Base-by-base conservation (phyloP, 176 grass and related monocot species). In the Triticum dicoccoides region DNA sequence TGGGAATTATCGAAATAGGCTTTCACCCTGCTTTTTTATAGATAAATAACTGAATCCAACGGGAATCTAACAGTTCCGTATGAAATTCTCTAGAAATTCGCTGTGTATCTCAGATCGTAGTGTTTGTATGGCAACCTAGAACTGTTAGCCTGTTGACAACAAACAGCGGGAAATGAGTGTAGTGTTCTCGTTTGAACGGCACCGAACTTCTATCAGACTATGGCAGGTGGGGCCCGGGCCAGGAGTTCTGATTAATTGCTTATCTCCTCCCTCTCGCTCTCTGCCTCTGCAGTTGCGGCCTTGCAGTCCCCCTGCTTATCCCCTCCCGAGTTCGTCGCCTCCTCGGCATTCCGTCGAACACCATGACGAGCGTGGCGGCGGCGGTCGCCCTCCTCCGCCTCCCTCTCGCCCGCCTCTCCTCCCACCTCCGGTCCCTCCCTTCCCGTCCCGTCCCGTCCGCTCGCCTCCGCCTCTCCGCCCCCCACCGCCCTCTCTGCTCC, bases 331-430 rank as follows among this genome's bases (percentile, higher is more conserved):
- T 33, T 38, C 29, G 15, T 72, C 35, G 51, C 56, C 21, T 80
- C 72, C 11, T 77, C 15, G 45, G 39, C 79, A 88, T 90, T 86
- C 66, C 88, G 68, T 84, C 86, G 67, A 92, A 74, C 90, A 87
- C 72, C 20, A 94, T 88, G 86, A 39, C 69, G 35, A 66, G 51
- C 90, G 45, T 76, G 41, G 84, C 90, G 7, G 81, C 77, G 75
- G 85, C 88, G 70, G 52, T 58, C 10, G 85, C 88, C 51, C 81
- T 95, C 56, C 86, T 90, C 73, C 89, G 86, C 58, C 39, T 92
- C 67, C 88, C 88, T 88, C 89, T 91, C 62, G 74, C 76, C 82
- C 69, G 63, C 27, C 69, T 88, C 66, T 56, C 80, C 21, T 70
- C 68, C 73, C 80, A 49, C 72, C 81, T 87, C 71, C 62, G 33